These are phyloP conservation scores for Rhizophora apiculata DNA, from an alignment of 345 rosid genomes.

Conservation along the genomic window DNA sequence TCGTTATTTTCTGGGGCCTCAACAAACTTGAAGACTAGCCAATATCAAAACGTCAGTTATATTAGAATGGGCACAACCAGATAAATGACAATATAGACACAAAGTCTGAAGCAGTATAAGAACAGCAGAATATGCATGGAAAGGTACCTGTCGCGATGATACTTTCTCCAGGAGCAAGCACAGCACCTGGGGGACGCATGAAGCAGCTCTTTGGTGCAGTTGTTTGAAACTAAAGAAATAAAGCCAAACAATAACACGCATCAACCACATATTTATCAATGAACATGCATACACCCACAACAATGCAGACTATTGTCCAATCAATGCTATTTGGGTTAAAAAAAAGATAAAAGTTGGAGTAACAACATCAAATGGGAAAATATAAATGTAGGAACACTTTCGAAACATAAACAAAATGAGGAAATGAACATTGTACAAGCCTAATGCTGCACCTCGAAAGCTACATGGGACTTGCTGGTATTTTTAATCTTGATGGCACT, in stretches of 20 bases:
- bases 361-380: background rate
- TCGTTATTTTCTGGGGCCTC: constrained; percentile 94
- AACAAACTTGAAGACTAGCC: constrained; percentile 88
- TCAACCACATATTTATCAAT: background rate
- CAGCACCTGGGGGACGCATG: constrained; percentile 98
- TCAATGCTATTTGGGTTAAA: too few species aligned
- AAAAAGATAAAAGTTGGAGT: too few species aligned
- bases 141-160: constrained; percentile 77
- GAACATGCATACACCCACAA: background rate
- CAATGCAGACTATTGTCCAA: background rate
- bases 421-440: background rate
- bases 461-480: constrained; percentile 85
- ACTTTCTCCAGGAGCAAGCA: constrained; percentile 92
- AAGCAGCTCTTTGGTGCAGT: constrained; percentile 98
- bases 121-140: background rate
- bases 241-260: constrained; percentile 5
- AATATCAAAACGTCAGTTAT: constrained; percentile 14
- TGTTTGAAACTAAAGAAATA: constrained; percentile 77
- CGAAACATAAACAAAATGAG: background rate
- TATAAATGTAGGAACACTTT: background rate
- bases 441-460: constrained; percentile 64
- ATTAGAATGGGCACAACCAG: constrained; percentile 3
- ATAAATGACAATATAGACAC: background rate
- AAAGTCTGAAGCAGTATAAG: background rate
- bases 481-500: constrained; percentile 94